A percentile compares a stretch with the other conserved stretches of the same genome.
Evolutionary conservation across 306 rosid genomes (phyloP).

Genomic region (Prunus dulcis): DNA sequence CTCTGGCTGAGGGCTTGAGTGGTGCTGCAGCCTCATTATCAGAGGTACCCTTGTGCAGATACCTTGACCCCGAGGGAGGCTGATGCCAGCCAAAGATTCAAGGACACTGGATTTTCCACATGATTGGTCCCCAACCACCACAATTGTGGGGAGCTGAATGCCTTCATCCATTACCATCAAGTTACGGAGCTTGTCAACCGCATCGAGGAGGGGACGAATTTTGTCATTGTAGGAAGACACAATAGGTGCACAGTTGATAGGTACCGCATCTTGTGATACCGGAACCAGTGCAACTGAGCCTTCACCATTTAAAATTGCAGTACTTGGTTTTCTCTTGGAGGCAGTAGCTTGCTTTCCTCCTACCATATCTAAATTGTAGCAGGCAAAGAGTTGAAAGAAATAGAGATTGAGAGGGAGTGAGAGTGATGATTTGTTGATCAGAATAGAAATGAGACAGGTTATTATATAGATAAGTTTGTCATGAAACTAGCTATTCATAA

Average conservation of each 20-base stretch:
- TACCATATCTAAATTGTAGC: no score
- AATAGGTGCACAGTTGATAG: neutral
- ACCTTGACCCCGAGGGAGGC: conserved; percentile 1
- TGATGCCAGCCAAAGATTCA: conserved; percentile 48
- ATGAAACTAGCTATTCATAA: no score
- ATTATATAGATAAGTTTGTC: no score
- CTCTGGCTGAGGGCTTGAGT: neutral
- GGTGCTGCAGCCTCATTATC: neutral
- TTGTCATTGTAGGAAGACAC: neutral
- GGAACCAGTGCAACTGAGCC: neutral
- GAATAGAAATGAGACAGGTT: no score
- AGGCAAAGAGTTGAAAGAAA: no score
- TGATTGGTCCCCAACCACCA: conserved; percentile 47
- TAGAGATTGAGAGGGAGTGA: no score
- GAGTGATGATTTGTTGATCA: no score
- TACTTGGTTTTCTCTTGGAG: neutral
- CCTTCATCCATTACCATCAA: conserved; percentile 45
- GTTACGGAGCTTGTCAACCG: conserved; percentile 8
- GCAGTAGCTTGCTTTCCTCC: no score
- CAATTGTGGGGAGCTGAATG: conserved; percentile 47
- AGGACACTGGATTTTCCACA: conserved; percentile 48
- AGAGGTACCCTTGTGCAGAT: conserved; percentile 1
- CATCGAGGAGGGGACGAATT: neutral
- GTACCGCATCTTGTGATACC: neutral
- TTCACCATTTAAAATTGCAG: neutral